A percentile compares a stretch with the other conserved stretches of the same genome.
These are phyloP conservation scores for Phaeosphaeria sp. DNA, from an alignment of 2,329 filamentous ascomycete genomes.

Conservation along the genomic window DNA sequence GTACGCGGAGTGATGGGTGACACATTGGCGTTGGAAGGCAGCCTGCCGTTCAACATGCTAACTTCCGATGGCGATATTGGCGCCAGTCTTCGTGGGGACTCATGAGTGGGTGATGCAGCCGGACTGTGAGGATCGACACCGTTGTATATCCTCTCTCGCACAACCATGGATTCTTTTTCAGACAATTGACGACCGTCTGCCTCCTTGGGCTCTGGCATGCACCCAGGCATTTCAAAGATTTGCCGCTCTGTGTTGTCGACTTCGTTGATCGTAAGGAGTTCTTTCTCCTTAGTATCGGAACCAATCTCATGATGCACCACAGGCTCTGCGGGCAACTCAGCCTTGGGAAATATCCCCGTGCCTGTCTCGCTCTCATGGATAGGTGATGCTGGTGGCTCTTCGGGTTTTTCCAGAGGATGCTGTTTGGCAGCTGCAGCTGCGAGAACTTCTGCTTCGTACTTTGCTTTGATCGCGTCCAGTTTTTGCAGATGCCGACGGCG, in stretches of 20 bases:
- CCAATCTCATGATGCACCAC: slow-evolving; percentile 22
- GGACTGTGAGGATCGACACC: slow-evolving; percentile 47
- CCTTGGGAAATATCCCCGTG: slow-evolving; percentile 52
- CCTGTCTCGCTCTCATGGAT: slow-evolving; percentile 25
- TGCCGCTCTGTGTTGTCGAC: slow-evolving; percentile 45
- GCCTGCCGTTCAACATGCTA: slow-evolving; percentile 33
- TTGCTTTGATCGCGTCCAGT: slow-evolving; percentile 28
- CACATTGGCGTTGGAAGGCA: slow-evolving; percentile 22
- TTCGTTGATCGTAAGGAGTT: slow-evolving; percentile 30
- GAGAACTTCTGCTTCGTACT: slow-evolving; percentile 29
- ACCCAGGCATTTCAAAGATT: slow-evolving; percentile 61
- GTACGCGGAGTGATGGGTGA: slow-evolving; percentile 41
- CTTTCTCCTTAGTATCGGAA: slow-evolving; percentile 23
- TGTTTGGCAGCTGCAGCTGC: slow-evolving; percentile 29
- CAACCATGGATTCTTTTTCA: slow-evolving; percentile 57
- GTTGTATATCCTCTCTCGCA: slow-evolving; percentile 55
- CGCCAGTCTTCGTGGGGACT: slow-evolving; percentile 27
- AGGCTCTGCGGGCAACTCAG: slow-evolving; percentile 50
- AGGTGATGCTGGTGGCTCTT: slow-evolving; percentile 31
- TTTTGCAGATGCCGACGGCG: slow-evolving; percentile 31
- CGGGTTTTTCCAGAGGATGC: slow-evolving; percentile 20
- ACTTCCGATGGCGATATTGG: slow-evolving; percentile 37
- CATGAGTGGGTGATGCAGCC: slow-evolving; percentile 25
- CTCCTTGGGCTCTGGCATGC: slow-evolving; percentile 61
- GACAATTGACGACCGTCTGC: slow-evolving; percentile 55